phyloP scores from a whole-genome alignment of 2,329 filamentous ascomycete genomes.

The Diaporthe sp. region DNA sequence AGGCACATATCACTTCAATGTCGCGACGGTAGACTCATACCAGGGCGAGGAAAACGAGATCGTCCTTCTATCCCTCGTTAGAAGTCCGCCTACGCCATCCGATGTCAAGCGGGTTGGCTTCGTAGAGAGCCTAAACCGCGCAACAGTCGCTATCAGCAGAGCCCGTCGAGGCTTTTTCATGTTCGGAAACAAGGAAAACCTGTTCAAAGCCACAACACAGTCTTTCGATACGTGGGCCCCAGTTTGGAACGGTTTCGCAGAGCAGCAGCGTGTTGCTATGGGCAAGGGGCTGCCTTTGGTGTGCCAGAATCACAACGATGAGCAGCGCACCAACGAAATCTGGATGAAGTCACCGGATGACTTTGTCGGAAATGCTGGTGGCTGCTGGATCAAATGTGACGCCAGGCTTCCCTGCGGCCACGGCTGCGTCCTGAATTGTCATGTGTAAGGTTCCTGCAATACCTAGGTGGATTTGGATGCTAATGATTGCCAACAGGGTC shows the following conservation, averaged over 20 bases:
- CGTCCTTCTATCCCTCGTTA: constrained; percentile 83
- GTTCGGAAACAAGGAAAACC: constrained; percentile 79
- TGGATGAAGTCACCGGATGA: constrained; percentile 66
- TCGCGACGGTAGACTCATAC: constrained; percentile 89
- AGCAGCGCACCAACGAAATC: constrained; percentile 50
- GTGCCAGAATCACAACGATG: constrained; percentile 70
- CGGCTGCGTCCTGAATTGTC: constrained; percentile 64
- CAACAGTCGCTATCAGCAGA: constrained; percentile 74
- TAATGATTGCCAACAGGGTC: constrained; percentile 28
- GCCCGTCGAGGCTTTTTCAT: constrained; percentile 86
- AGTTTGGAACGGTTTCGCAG: constrained; percentile 66
- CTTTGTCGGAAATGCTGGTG: constrained; percentile 65
- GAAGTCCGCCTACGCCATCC: constrained; percentile 69
- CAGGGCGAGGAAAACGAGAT: constrained; percentile 94
- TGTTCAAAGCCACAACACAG: constrained; percentile 61
- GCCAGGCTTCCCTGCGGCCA: constrained; percentile 64
- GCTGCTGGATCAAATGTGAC: constrained; percentile 64
- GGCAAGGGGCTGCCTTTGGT: constrained; percentile 69
- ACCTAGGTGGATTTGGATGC: not conserved
- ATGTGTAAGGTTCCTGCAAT: constrained; percentile 58
- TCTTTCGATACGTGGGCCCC: constrained; percentile 57
- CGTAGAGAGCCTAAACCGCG: constrained; percentile 72
- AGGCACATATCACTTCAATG: constrained; percentile 61
- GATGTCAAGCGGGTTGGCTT: constrained; percentile 74
- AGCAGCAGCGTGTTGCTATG: constrained; percentile 50